Base-by-base conservation (phyloP, 768 basidiomycete species). In the Agaricus subrufescens region DNA sequence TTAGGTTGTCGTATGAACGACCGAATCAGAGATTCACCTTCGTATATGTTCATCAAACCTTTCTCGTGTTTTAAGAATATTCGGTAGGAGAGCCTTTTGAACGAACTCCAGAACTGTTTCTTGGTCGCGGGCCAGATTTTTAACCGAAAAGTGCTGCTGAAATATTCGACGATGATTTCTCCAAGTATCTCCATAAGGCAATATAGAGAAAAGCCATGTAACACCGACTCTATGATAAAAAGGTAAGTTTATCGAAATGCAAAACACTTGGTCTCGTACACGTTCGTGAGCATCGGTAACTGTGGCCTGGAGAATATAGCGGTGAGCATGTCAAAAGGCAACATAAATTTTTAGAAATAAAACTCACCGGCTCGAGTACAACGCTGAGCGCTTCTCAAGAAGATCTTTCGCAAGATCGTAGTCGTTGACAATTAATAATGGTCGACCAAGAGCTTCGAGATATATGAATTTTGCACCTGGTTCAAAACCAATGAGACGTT, bases 381-480 rank as follows among this genome's bases (percentile, higher is more conserved):
- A 63, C 6, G 63, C 63, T 4, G 67, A 63, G 19, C 64, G 60
- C 45, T 63, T 66, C 46, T 65, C 67, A n/a, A 70, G 48, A 5
- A 70, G 58, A 37, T 67, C 66, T 15, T 61, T 44, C 45, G 62
- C 63, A 4, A 61, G 60, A 42, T 63, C 48, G 43, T 64, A 60
- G 9, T 66, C 62, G 46, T 67, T 67, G 40, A 70, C 44, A 10
- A 67, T 52, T 5, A 69, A 55, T 9, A 70, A 58, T 2, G 63
- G 63, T 19, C 52, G 62, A 9, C 65, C 67, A 6, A 69, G 47
- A 2, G 63, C 62, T 39, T 66, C 62, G 3, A 70, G 54, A 44
- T 68, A 67, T 12, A 66, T 64, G 9, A 60, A 29, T 19, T 44
- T 43, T 0, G 39, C 10, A 29, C 50, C 50, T 52, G 19, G 19